Conservation (phyloP, 2,329 filamentous ascomycete genomes). For the Talaromyces marneffei region DNA sequence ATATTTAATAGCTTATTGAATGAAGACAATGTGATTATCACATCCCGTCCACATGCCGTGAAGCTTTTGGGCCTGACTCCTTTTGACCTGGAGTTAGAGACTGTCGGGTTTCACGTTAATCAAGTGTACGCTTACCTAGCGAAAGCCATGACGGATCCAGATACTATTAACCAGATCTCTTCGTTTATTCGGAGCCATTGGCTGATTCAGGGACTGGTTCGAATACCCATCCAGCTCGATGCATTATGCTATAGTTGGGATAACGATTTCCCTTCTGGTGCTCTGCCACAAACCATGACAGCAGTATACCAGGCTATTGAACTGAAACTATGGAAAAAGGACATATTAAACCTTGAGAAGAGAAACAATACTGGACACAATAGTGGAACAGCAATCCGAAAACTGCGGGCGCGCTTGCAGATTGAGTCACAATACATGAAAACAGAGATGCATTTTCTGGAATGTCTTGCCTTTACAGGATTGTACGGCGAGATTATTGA, state of each 20-base stretch:
- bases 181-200: constrained; percentile 29
- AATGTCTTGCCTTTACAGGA: constrained; percentile 34
- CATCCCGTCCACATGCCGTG: constrained; percentile 31
- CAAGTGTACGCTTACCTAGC: constrained; percentile 32
- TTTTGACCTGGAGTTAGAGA: constrained; percentile 36
- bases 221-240: constrained; percentile 44
- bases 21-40: constrained; percentile 36
- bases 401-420: background rate
- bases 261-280: constrained; percentile 11
- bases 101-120: constrained; percentile 33
- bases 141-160: constrained; percentile 16
- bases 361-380: background rate
- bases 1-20: constrained; percentile 30
- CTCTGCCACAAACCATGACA: constrained; percentile 33
- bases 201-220: constrained; percentile 34
- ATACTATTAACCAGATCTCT: constrained; percentile 21
- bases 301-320: constrained; percentile 16
- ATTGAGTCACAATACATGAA: constrained; percentile 13
- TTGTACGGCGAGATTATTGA: constrained; percentile 30
- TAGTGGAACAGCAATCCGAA: background rate
- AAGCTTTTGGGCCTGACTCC: constrained; percentile 11
- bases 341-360: constrained; percentile 27
- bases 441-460: constrained; percentile 23
- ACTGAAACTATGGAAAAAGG: constrained; percentile 37
- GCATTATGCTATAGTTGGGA: constrained; percentile 40